phyloP scores from a whole-genome alignment of 208 protist species.

The Crithidia thermophila region DNA sequence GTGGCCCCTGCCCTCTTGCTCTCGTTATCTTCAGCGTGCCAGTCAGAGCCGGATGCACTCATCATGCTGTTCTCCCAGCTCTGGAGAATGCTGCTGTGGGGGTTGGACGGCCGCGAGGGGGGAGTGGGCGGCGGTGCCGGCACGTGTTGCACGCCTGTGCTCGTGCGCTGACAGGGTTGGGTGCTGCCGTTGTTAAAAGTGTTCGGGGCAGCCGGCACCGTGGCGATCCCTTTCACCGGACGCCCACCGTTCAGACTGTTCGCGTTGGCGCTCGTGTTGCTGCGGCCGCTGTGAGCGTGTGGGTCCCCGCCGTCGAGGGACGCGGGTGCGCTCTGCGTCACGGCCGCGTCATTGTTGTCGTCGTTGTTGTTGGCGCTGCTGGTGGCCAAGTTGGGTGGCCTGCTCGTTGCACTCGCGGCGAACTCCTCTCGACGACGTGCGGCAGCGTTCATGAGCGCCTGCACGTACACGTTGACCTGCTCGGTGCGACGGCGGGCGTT shows the following conservation, averaged over 20 bases:
- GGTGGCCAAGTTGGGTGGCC: too few relatives aligned
- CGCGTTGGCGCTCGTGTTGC: constrained; percentile 16
- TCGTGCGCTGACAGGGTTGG: neutral
- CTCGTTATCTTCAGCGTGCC: too few relatives aligned
- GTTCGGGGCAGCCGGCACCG: neutral
- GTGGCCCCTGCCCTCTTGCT: too few relatives aligned
- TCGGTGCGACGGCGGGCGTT: constrained; percentile 16
- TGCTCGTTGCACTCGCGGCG: neutral
- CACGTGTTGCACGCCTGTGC: constrained; percentile 12
- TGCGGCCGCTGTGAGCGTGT: constrained; percentile 1
- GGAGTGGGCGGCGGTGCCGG: constrained; percentile 11
- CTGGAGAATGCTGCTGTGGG: constrained; percentile 4
- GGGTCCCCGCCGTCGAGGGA: neutral
- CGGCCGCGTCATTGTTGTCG: too few relatives aligned
- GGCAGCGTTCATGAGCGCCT: neutral
- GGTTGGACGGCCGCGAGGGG: neutral
- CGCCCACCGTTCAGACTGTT: constrained; percentile 17
- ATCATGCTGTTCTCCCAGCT: constrained; percentile 18
- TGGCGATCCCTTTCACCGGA: neutral
- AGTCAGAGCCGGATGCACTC: neutral
- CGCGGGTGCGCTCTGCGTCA: neutral
- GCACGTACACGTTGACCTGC: constrained; percentile 26
- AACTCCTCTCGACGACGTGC: neutral
- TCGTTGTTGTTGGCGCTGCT: neutral
- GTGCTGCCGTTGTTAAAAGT: neutral